Conservation (phyloP, 352 stramenopile species). For the Globisporangium recalcitrans region DNA sequence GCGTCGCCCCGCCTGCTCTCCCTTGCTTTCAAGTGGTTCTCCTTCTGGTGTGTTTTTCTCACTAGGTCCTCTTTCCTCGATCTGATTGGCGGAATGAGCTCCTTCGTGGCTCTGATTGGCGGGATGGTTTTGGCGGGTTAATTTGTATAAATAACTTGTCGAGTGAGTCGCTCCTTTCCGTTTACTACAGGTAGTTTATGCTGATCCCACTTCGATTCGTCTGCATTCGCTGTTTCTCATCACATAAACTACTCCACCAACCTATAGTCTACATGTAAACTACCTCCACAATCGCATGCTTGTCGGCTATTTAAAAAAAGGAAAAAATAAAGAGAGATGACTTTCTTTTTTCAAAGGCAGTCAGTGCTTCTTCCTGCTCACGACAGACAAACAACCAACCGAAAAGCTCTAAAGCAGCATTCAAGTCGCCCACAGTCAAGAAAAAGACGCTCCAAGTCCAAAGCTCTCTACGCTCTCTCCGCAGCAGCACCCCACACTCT, state of each 20-base stretch:
- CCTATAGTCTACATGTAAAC: not conserved
- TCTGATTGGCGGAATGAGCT: slow-evolving; percentile 6
- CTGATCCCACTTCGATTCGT: not conserved
- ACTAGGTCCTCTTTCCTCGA: not conserved
- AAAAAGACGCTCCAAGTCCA: slow-evolving; percentile 20
- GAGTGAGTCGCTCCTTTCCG: not conserved
- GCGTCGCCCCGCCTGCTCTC: not conserved
- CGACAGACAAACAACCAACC: not conserved
- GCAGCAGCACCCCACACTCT: not conserved
- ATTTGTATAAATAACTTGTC: slow-evolving; percentile 2
- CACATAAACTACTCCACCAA: not conserved
- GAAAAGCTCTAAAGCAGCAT: not conserved
- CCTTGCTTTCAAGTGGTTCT: not conserved
- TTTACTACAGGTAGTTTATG: slow-evolving; percentile 1
- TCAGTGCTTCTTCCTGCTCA: too few species aligned
- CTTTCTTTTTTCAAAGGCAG: not conserved
- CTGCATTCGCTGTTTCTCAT: not conserved
- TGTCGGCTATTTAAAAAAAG: slow-evolving; percentile 4
- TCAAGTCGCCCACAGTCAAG: slow-evolving; percentile 17
- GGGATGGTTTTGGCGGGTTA: slow-evolving; percentile 8
- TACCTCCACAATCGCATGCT: not conserved
- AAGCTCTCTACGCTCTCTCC: slow-evolving; percentile 3
- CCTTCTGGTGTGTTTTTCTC: slow-evolving; percentile 1
- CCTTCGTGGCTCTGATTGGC: not conserved
- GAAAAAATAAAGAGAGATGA: slow-evolving; percentile 8